Percentiles rank a stretch among this genome's conserved stretches.
These are phyloP conservation scores for Penicillium carneum DNA, from an alignment of 2,329 filamentous ascomycete species.

Conservation along the genomic window DNA sequence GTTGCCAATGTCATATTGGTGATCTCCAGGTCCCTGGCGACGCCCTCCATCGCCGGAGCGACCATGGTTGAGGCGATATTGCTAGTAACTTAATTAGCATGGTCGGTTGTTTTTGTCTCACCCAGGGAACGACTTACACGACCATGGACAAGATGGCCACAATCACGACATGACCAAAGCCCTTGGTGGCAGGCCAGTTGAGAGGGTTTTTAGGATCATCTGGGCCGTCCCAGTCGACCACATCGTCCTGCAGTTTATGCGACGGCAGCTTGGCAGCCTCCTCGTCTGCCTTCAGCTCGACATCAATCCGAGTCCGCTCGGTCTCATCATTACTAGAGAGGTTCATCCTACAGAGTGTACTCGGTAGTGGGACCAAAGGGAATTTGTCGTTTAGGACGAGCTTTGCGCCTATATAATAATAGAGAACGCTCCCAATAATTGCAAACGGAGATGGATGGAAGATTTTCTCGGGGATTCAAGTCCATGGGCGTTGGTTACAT, in stretches of 20 bases:
- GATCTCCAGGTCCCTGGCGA: conserved; percentile 61
- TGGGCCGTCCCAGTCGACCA: conserved; percentile 46
- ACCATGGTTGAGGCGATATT: conserved; percentile 65
- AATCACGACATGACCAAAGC: conserved; percentile 36
- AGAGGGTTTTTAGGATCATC: conserved; percentile 39
- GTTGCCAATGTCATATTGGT: conserved; percentile 55
- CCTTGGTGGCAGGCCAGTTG: conserved; percentile 40
- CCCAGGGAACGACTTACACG: not conserved
- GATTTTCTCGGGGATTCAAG: not conserved
- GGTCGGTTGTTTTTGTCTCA: not conserved
- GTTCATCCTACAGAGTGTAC: not conserved
- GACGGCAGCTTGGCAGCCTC: not conserved
- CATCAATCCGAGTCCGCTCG: too few species aligned
- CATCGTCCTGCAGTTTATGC: conserved; percentile 4
- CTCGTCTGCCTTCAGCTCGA: not conserved
- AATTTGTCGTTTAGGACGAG: not conserved
- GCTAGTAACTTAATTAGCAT: conserved; percentile 31
- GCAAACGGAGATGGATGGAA: not conserved
- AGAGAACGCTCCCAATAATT: not conserved
- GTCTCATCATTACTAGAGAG: not conserved
- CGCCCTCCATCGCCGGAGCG: conserved; percentile 61
- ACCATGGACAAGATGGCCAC: conserved; percentile 8
- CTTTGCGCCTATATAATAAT: not conserved
- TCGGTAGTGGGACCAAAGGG: not conserved
- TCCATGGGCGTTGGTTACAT: not conserved